Base-by-base conservation (phyloP, 495 filamentous ascomycete genomes). In the Penicillium flavigenum region DNA sequence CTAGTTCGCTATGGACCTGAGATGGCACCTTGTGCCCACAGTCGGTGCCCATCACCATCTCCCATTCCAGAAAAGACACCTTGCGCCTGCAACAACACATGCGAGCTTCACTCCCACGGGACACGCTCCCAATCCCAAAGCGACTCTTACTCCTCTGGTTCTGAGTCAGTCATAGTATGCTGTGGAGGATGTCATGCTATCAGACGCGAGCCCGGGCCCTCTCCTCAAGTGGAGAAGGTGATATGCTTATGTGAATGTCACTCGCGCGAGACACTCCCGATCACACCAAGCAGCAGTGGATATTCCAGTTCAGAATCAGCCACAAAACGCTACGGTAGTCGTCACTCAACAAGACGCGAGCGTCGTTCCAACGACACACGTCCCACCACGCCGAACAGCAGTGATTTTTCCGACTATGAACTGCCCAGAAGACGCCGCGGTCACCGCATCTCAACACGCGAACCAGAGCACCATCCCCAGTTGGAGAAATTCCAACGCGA, bases 1-100 rank as follows among this genome's bases (percentile, higher is more conserved):
- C 39, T 53, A 26, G 27, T 53, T 19, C 51, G 51, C 10, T 53
- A 43, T 2, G 38, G 36, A 26, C 39, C 51, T 16, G 51, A 53
- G 3, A 43, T 11, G n/a, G 51, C 44, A 29, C 14, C 26, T 4
- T 53, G 51, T 44, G 27, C 17, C 24, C 51, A 53, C n/a, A 53
- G 51, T 22, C 51, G 38, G 22, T 53, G 51, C 24, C 51, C 51
- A 9, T 43, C 51, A 2, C 51, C 51, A 27, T 43, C 36, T 10
- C 39, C 38, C 17, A 16, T 3, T 31, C 39, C 24, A 19, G 38
- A 53, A 27, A 53, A 20, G 17, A 4, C 36, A 29, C 1, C 17
- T 29, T 53, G 51, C 12, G 3, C 51, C 36, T 53, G 51, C 24
- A 5, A 10, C 17, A 19, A 9, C 17, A 38, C 19, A 42, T 43